phyloP scores from a whole-genome alignment of 208 protist species.

The Trypanosoma vivax region DNA sequence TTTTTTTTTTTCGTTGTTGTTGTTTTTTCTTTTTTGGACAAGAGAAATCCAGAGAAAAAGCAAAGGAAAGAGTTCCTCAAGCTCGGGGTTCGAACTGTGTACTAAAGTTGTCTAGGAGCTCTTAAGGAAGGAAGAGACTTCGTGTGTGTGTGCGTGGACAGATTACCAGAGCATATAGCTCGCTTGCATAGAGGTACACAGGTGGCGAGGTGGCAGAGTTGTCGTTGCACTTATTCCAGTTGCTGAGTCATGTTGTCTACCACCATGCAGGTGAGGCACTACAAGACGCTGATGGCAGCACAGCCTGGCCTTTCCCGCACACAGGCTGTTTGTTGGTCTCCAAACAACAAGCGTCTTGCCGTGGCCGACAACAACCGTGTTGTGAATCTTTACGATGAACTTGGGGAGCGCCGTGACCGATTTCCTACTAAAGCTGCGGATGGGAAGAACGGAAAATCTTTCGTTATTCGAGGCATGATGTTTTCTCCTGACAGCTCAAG shows the following conservation, averaged over 20 bases:
- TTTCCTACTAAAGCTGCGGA: constrained; percentile 92
- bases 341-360: constrained; percentile 92
- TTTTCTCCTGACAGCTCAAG: constrained; percentile 95
- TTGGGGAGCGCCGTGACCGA: constrained; percentile 92
- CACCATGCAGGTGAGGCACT: constrained; percentile 91
- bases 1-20: too few species aligned
- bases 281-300: constrained; percentile 82
- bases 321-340: constrained; percentile 90
- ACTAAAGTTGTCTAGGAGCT: too few species aligned
- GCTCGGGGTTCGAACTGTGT: too few species aligned
- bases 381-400: constrained; percentile 94
- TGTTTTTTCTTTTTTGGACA: too few species aligned
- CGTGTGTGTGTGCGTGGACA: too few species aligned
- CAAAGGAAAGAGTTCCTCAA: too few species aligned
- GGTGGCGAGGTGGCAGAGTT: neutral
- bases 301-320: constrained; percentile 76
- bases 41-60: too few species aligned
- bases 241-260: neutral
- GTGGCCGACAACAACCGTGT: constrained; percentile 82
- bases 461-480: constrained; percentile 85
- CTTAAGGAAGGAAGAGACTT: too few species aligned
- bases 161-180: too few species aligned
- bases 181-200: too few species aligned
- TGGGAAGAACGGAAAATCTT: constrained; percentile 79
- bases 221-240: neutral